Percentiles rank a stretch among this genome's conserved stretches.
These are phyloP conservation scores for Tricholoma sp. DNA, from an alignment of 768 basidiomycete species.

Conservation along the genomic window DNA sequence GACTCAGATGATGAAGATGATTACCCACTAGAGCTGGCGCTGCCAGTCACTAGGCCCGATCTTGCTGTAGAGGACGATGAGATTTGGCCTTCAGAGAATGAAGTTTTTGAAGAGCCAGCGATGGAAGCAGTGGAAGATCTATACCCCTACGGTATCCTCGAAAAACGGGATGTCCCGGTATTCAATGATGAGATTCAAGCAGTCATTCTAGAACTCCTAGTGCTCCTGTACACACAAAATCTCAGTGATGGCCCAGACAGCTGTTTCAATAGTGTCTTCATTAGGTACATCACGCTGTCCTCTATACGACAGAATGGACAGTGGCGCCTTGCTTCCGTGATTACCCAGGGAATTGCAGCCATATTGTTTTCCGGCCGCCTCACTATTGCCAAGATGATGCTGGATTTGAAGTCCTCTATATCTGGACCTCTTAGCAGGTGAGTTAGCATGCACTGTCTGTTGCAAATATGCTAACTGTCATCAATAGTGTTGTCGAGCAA, in stretches of 20 bases:
- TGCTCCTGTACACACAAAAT: background rate
- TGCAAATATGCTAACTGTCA: background rate
- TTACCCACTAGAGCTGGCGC: background rate
- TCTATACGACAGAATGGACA: background rate
- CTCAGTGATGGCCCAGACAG: background rate
- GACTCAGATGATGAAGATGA: background rate
- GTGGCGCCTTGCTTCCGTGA: constrained; percentile 3
- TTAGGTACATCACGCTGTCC: constrained; percentile 2
- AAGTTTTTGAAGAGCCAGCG: too few species aligned
- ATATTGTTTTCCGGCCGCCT: constrained; percentile 4
- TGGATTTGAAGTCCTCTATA: background rate
- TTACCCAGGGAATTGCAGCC: constrained; percentile 11
- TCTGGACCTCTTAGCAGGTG: background rate
- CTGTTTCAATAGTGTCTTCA: background rate
- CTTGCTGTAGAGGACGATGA: background rate
- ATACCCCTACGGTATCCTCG: too few species aligned
- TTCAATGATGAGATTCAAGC: too few species aligned
- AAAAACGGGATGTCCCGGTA: too few species aligned
- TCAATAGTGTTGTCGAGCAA: background rate
- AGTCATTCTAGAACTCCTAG: background rate
- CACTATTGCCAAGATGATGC: constrained; percentile 4
- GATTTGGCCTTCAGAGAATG: too few species aligned
- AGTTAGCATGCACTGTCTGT: background rate
- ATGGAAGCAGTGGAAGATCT: too few species aligned
- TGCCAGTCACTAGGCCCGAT: background rate